Percentiles rank a stretch among this genome's conserved stretches.
Evolutionary conservation across 805 yeast genomes (phyloP).

Genomic region (Maudiozyma bulderi): DNA sequence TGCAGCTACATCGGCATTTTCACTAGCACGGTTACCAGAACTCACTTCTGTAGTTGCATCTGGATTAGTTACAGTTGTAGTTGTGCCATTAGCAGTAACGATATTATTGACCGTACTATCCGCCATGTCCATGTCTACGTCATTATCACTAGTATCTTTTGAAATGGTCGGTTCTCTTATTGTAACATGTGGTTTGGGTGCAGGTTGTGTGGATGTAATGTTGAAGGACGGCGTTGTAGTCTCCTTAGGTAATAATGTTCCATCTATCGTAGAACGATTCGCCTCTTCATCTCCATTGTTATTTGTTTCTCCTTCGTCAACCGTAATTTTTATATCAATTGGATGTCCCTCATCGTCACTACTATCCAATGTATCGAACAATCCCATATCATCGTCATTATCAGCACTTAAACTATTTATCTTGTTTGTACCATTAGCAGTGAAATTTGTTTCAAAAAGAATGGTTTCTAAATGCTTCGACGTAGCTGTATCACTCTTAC

Average conservation of each 20-base stretch:
- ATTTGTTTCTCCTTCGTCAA: not conserved
- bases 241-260: not conserved
- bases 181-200: not conserved
- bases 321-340: not conserved
- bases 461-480: conserved; percentile 1
- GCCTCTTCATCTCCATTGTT: conserved; percentile 10
- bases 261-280: not conserved
- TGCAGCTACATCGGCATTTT: too few species aligned
- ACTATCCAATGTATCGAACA: conserved; percentile 26
- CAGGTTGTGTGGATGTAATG: not conserved
- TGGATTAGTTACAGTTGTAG: too few species aligned
- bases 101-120: not conserved
- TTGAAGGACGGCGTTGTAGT: conserved; percentile 1
- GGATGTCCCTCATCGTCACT: conserved; percentile 22
- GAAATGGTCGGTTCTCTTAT: not conserved
- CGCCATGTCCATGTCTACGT: not conserved
- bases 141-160: not conserved
- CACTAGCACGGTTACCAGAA: too few species aligned
- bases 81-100: too few species aligned
- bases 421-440: not conserved
- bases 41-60: too few species aligned
- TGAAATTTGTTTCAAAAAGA: conserved; percentile 5
- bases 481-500: conserved; percentile 12
- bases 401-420: conserved; percentile 10
- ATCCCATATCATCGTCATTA: conserved; percentile 23